Evolutionary conservation across 306 rosid genomes (phyloP), one percentile per base, ranked within the genome.

Genomic region (Vicia faba): DNA sequence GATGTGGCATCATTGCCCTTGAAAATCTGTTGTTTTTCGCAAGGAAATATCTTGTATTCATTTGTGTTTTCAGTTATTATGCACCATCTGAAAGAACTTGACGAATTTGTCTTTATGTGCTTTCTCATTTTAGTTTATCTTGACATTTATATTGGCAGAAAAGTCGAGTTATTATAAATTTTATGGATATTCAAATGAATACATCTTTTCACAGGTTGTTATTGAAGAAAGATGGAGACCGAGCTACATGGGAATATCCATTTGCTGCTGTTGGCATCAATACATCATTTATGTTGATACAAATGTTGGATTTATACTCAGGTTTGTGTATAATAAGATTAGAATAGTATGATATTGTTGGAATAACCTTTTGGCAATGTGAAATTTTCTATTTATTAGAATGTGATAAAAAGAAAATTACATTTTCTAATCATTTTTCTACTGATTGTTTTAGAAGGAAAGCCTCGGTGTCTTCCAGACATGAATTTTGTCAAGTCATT

Each of bases 241-340:
- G 97, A 68, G 96, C 96, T 59, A 84, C 81, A n/a, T 93, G 96
- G 96, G 99, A 93, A 74, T 93, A 93, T 74, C 99, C 99, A 15
- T 93, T 93, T 74, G 96, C 97, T 61, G 99, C 81, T 75, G 99
- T 97, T 25, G 99, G 99, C 78, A 83, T 90, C 48, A 93, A 93
- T 55, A 73, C 90, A 64, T 83, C 99, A 25, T 90, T 79, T 76
- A 93, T 93, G 99, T 71, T 93, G 82, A 86, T 86, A 72, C 89
- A 81, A 78, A 86, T 93, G 97, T 80, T 93, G 82, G 99, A 93
- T 78, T 79, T 93, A 46, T 76, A 49, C 72, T 72, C 90, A 59
- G 97, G 99, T 93, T 55, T 40, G 85, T 50, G 50, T 18, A 57
- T 56, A 26, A 25, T 54, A 14, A 2, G 20, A 14, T 16, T 14